Evolutionary conservation across 352 stramenopile species (phyloP), one percentile per base, ranked within the genome.

Genomic region (Phytopythium delawarense): DNA sequence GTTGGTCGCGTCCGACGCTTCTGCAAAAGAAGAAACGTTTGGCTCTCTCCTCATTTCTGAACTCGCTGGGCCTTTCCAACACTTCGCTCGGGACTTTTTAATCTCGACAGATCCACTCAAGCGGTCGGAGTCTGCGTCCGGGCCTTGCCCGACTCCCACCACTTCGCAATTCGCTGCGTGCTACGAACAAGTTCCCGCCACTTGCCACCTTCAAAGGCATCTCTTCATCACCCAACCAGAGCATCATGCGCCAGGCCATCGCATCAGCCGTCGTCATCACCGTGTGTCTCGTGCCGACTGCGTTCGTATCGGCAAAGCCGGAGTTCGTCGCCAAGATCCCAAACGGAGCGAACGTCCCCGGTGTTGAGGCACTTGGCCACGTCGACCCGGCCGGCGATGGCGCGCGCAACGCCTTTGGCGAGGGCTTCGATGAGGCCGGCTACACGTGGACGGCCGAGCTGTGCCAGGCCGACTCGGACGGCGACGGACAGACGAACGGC

Each of bases 401-500:
- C 12, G 52, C 58, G 4, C 57, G 30, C 28, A 82, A 79, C 48
- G 40, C 51, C 1, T 89, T 89, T 57, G 80, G 80, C 39, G 2
- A 64, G 28, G 78, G 65, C 23, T 88, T 83, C 51, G 49, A 62
- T 15, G 32, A 34, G 0, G 58, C 55, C 3, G 68, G 61, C 1
- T 53, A 55, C 2, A 46, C 56, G 37, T 78, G 70, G 73, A 76
- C 69, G 4, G 56, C 25, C 0, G 73, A 68, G 23, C 62, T 96
- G 28, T 96, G 87, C 55, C 42, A 82, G 48, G 64, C 70, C 32
- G 88, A 96, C 63, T 87, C 72, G 44, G 87, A 96, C 55, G 74
- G 80, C 25, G 87, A 96, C 60, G 87, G 87, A 2, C 72, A 84
- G 39, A 94, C 85, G 37, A 96, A 96, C 71, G 86, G 84, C 42